Evolutionary conservation across 805 yeast species (phyloP).

Genomic region (Priceomyces carsonii): DNA sequence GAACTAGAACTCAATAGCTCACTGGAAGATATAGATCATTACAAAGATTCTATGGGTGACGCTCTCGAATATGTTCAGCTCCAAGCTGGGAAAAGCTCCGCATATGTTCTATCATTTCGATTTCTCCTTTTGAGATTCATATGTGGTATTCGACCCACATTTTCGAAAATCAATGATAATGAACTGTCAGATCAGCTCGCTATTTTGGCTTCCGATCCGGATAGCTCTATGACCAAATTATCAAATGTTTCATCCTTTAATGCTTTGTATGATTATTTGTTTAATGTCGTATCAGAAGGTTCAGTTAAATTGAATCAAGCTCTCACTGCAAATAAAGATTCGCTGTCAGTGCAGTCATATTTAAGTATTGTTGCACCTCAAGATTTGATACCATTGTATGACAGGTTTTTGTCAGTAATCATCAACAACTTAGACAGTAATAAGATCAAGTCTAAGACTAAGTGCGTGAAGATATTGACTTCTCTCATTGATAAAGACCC

Average conservation of each 20-base stretch:
- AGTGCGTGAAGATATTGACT: constrained; percentile 67
- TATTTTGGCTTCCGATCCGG: constrained; percentile 11
- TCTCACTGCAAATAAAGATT: constrained; percentile 13
- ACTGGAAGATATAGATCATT: constrained; percentile 6
- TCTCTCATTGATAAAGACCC: constrained; percentile 55
- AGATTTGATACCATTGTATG: constrained; percentile 44
- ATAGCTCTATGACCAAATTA: background rate
- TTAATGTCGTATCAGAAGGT: constrained; percentile 11
- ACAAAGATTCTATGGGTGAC: constrained; percentile 9
- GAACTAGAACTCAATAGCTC: constrained; percentile 7
- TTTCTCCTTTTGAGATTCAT: constrained; percentile 16
- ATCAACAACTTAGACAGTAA: constrained; percentile 33
- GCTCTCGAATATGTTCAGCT: constrained; percentile 15
- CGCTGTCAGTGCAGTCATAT: constrained; percentile 17
- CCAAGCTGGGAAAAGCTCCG: constrained; percentile 11
- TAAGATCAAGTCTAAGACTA: constrained; percentile 38
- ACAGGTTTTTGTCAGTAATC: constrained; percentile 51
- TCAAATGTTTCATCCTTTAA: constrained; percentile 1
- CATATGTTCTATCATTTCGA: constrained; percentile 10
- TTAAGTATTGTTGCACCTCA: constrained; percentile 24
- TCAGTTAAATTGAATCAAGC: constrained; percentile 8
- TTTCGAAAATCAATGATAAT: background rate
- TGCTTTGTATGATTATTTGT: constrained; percentile 5
- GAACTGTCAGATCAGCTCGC: constrained; percentile 7
- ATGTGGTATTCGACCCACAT: constrained; percentile 4